A percentile compares a stretch with the other conserved stretches of the same genome.
Evolutionary conservation across 148 eudicot genomes (phyloP).

Genomic region (Rhododendron ovatum): DNA sequence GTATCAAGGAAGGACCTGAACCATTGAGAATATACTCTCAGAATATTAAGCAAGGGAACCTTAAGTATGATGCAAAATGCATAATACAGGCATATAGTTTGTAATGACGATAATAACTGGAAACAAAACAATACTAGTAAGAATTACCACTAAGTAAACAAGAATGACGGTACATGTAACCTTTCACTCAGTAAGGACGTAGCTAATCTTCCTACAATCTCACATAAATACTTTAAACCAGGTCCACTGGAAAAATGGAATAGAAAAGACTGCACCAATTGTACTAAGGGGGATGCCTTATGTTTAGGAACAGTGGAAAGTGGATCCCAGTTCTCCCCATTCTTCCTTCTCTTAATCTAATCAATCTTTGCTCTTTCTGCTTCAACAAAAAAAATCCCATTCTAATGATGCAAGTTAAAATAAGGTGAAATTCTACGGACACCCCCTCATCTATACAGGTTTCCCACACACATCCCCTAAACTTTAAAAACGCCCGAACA

Average conservation of each 20-base stretch:
- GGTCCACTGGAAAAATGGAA: not conserved
- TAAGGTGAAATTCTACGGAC: too few species aligned
- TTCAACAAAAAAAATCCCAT: not conserved
- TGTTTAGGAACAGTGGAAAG: not conserved
- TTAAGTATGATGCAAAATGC: not conserved
- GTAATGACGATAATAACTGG: not conserved
- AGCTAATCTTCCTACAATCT: slow-evolving; percentile 2
- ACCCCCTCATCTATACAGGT: too few species aligned
- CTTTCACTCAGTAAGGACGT: not conserved
- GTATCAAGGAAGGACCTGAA: slow-evolving; percentile 95
- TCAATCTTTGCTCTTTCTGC: not conserved
- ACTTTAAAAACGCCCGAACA: too few species aligned
- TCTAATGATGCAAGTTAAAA: not conserved
- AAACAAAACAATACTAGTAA: not conserved
- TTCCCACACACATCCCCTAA: too few species aligned
- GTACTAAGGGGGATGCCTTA: not conserved
- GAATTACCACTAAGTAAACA: not conserved
- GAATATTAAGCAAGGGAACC: not conserved
- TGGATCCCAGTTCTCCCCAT: not conserved
- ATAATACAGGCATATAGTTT: not conserved
- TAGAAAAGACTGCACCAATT: not conserved
- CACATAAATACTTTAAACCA: not conserved
- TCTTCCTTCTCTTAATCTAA: not conserved
- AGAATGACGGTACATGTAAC: not conserved
- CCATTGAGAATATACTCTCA: slow-evolving; percentile 17